Base-by-base conservation (phyloP, 2,329 filamentous ascomycete species). In the Cercospora nicotianae region DNA sequence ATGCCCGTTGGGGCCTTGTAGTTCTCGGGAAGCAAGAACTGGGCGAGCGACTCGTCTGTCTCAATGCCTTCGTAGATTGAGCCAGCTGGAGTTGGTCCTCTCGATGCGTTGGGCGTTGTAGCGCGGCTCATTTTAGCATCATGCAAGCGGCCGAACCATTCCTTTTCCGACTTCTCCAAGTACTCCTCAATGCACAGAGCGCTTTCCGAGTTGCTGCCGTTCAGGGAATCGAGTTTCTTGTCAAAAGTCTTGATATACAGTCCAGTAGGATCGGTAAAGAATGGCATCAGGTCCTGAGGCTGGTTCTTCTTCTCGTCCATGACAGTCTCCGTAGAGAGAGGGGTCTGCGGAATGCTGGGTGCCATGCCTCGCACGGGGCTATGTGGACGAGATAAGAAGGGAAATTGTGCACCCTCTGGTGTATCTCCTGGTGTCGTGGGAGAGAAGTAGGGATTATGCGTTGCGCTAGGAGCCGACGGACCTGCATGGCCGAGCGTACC, bases 111-210 rank as follows among this genome's bases (percentile, higher is more conserved):
- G 5, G 76, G 74, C 3, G 73, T 78, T 31, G 77, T 81, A 63
- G 81, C 80, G 51, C 82, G 82, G 39, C 85, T 86, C 66, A 89
- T 83, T 75, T 86, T 87, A 57, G 85, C 87, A 69, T 87, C 81
- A 62, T 87, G 82, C 75, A 88, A 86, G 33, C 83, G 80, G 65
- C 83, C 81, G 73, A 88, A 90, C 89, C 89, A 91, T 70, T 87
- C 83, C 80, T 89, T 90, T 77, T 91, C 88, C 26, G 86, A 88
- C 74, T 87, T 87, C 68, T 86, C 83, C 12, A 91, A 80, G 75
- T 86, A 90, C 48, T 88, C 83, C 72, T 90, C 89, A 66, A 90
- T 89, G 74, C 88, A 90, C 8, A 90, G 80, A 33, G 85, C 81
- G 1, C 80, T 83, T 68, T 87, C 84, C 0, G 87, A 89, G 68